Percentiles rank a stretch among this genome's conserved stretches.
Conservation (phyloP, 2,329 filamentous ascomycete genomes). For the Alternaria ventricosa region DNA sequence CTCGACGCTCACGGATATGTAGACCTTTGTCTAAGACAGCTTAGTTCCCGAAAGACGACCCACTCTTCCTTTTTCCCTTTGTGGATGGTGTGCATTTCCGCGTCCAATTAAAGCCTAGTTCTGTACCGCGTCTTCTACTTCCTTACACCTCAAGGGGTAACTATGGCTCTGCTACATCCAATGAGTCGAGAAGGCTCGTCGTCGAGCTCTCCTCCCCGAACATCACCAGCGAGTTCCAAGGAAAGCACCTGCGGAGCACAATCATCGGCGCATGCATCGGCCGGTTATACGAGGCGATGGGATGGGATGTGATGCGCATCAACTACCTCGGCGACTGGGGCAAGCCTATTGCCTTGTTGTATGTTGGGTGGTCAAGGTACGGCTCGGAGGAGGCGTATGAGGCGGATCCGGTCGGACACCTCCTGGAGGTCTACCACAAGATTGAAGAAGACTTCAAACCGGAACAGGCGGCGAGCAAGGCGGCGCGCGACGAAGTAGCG, state of each 20-base stretch:
- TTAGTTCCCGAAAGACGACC: conserved; percentile 69
- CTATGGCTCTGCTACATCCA: conserved; percentile 59
- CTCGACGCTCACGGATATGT: background rate
- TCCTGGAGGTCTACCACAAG: conserved; percentile 73
- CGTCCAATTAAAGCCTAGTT: conserved; percentile 69
- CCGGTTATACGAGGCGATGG: conserved; percentile 64
- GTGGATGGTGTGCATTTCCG: conserved; percentile 68
- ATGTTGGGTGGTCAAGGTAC: conserved; percentile 70
- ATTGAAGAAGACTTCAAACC: conserved; percentile 67
- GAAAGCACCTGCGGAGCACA: conserved; percentile 70
- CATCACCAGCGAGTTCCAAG: conserved; percentile 74
- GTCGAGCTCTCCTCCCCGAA: conserved; percentile 79
- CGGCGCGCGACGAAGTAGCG: conserved; percentile 58
- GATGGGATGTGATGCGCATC: conserved; percentile 67
- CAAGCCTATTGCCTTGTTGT: conserved; percentile 67
- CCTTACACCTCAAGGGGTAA: conserved; percentile 61
- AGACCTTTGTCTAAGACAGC: background rate
- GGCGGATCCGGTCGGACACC: conserved; percentile 71
- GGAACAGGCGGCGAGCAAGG: conserved; percentile 62
- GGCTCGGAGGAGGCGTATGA: conserved; percentile 69
- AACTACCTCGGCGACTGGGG: conserved; percentile 76
- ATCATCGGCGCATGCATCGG: conserved; percentile 69
- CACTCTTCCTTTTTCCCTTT: conserved; percentile 69
- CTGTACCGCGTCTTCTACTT: conserved; percentile 66
- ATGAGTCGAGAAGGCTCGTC: conserved; percentile 62